Conservation (phyloP, 306 rosid species). For the Chamaecrista fasciculata region DNA sequence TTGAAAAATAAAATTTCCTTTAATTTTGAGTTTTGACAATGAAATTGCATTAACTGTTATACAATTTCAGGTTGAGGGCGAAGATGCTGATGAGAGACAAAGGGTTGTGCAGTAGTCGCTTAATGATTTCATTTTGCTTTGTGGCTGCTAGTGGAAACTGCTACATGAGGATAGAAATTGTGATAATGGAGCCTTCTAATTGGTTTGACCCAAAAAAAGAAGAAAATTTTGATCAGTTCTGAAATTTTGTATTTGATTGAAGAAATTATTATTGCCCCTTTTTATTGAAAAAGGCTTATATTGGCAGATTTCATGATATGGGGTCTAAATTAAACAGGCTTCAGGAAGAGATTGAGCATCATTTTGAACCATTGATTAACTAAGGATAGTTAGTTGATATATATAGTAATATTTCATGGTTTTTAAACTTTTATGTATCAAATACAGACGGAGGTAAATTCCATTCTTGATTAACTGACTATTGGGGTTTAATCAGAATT, state of each 20-base stretch:
- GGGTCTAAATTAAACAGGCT: neutral
- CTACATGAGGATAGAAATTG: conserved; percentile 5
- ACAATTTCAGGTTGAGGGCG: conserved; percentile 48
- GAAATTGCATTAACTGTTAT: conserved; percentile 10
- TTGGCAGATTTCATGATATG: neutral
- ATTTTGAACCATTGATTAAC: too few relatives aligned
- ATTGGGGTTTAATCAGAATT: too few relatives aligned
- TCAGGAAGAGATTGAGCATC: neutral
- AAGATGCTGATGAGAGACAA: conserved; percentile 49
- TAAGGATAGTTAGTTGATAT: too few relatives aligned
- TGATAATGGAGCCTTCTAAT: conserved; percentile 17
- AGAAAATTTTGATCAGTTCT: neutral
- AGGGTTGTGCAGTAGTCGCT: conserved; percentile 44
- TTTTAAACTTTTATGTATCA: too few relatives aligned
- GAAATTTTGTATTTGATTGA: neutral
- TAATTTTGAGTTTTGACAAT: neutral
- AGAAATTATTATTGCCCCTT: neutral
- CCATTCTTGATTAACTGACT: too few relatives aligned
- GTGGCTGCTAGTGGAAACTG: neutral
- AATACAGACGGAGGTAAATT: too few relatives aligned
- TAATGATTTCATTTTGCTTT: neutral
- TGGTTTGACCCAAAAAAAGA: conserved; percentile 1
- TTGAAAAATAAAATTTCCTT: neutral
- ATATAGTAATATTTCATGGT: too few relatives aligned
- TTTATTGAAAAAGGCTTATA: neutral